These are phyloP conservation scores for Hypoxylon sp. DNA, from an alignment of 2,329 filamentous ascomycete species.

Conservation along the genomic window DNA sequence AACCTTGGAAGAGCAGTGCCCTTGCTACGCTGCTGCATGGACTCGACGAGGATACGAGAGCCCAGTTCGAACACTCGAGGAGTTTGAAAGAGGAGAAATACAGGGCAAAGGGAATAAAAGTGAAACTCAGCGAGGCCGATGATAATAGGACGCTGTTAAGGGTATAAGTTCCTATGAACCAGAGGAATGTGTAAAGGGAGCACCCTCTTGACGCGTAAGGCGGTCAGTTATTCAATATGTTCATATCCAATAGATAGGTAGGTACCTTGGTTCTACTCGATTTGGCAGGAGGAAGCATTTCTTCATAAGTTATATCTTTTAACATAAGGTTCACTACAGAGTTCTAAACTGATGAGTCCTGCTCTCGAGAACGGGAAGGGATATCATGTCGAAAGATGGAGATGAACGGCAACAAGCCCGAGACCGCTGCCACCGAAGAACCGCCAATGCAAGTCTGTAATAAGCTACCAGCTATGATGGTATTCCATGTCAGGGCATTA, in stretches of 20 bases:
- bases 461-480: not conserved
- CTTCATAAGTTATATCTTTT: not conserved
- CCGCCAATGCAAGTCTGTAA: not conserved
- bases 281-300: not conserved
- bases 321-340: not conserved
- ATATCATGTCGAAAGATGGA: conserved; percentile 21
- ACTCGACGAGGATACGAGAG: conserved; percentile 48
- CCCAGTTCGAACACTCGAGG: conserved; percentile 39
- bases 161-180: not conserved
- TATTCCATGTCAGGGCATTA: conserved; percentile 8
- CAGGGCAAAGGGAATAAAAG: conserved; percentile 45
- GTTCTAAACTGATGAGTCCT: not conserved
- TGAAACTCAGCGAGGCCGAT: conserved; percentile 45
- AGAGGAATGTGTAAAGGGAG: not conserved
- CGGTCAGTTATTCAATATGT: not conserved
- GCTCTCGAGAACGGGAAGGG: conserved; percentile 11
- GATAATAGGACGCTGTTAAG: conserved; percentile 24
- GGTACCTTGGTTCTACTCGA: not conserved
- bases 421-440: not conserved
- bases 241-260: not conserved
- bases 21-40: conserved; percentile 53
- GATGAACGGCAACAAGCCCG: conserved; percentile 22
- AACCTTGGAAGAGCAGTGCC: conserved; percentile 53
- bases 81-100: conserved; percentile 43
- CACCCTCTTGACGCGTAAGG: not conserved